Evolutionary conservation across 768 basidiomycete genomes (phyloP), one percentile per base, ranked within the genome.

Genomic region (Astraeus odoratus): DNA sequence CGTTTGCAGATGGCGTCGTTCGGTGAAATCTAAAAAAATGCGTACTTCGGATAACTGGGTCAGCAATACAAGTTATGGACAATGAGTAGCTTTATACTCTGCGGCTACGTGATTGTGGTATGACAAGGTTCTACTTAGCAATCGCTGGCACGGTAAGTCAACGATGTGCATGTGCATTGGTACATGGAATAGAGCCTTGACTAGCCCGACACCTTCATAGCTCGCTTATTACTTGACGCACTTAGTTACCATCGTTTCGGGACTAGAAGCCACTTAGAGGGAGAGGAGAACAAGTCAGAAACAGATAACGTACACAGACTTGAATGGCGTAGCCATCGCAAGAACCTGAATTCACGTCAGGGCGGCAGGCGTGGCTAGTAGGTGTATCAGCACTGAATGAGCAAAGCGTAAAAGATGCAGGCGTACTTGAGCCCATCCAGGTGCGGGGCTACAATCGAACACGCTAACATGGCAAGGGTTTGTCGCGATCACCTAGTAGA

Each of bases 381-480:
- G 15, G 22, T 43, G 42, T 18, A 31, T 33, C 5, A 13, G 3
- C 15, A 38, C 8, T 5, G 8, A n/a, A 13, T 23, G 2, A 35
- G 20, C 15, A 22, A 19, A 15, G 4, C 19, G 10, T 6, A 3
- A 19, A 34, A 16, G 10, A 3, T 33, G 8, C 22, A 43, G 10
- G 26, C 30, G 5, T 16, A 33, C 42, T 33, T 26, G 9, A 35
- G 22, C 10, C 33, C 42, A 8, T 43, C 16, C 8, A 43, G 23
- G 33, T 43, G 29, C n/a, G 57, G 52, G 5, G n/a, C 54, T 57
- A 48, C 62, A 66, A 2, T 56, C 60, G 33, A 66, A 66, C 7
- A 56, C 63, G 5, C 60, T 57, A 39, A 51, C 20, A 20, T 29
- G 48, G 56, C 65, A 67, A 0, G 63, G 62, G 40, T 67, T 67